Conservation (phyloP, 108 stramenopile species). For the Tribonema minus region DNA sequence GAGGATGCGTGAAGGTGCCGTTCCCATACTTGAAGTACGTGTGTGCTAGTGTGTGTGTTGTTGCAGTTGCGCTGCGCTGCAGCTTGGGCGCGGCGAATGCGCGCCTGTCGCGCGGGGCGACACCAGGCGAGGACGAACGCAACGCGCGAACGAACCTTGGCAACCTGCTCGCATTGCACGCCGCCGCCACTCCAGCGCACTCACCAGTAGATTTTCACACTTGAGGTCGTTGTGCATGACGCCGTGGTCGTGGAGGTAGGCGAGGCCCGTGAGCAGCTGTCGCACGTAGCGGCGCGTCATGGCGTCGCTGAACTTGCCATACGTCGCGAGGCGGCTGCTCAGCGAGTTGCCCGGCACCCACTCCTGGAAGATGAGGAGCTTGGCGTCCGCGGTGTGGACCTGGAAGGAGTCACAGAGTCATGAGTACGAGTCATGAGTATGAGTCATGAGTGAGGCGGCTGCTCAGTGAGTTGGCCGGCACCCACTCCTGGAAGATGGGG, state of each 20-base stretch:
- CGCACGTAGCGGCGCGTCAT: neutral
- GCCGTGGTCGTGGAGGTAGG: constrained; percentile 74
- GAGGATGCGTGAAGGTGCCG: too few relatives aligned
- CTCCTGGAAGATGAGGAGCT: constrained; percentile 84
- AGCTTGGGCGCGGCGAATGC: too few relatives aligned
- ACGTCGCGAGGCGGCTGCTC: constrained; percentile 64
- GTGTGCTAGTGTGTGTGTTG: too few relatives aligned
- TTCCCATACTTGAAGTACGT: too few relatives aligned
- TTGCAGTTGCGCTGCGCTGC: too few relatives aligned
- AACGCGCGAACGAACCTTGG: constrained; percentile 79
- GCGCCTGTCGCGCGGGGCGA: too few relatives aligned
- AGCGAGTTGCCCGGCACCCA: constrained; percentile 83
- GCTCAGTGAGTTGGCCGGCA: constrained; percentile 73
- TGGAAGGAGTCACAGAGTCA: too few relatives aligned
- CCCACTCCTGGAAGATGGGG: constrained; percentile 92
- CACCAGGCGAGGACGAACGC: constrained; percentile 24
- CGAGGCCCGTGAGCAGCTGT: constrained; percentile 75
- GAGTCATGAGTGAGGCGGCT: constrained; percentile 61
- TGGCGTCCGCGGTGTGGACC: constrained; percentile 43
- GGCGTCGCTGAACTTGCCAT: constrained; percentile 69
- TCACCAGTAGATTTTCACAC: constrained; percentile 83
- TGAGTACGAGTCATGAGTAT: too few relatives aligned
- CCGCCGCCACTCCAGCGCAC: too few relatives aligned
- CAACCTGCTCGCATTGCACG: too few relatives aligned
- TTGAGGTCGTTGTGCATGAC: constrained; percentile 92